These are phyloP conservation scores for Lasiosphaeriaceae sp. DNA, from an alignment of 495 filamentous ascomycete genomes.

Conservation along the genomic window DNA sequence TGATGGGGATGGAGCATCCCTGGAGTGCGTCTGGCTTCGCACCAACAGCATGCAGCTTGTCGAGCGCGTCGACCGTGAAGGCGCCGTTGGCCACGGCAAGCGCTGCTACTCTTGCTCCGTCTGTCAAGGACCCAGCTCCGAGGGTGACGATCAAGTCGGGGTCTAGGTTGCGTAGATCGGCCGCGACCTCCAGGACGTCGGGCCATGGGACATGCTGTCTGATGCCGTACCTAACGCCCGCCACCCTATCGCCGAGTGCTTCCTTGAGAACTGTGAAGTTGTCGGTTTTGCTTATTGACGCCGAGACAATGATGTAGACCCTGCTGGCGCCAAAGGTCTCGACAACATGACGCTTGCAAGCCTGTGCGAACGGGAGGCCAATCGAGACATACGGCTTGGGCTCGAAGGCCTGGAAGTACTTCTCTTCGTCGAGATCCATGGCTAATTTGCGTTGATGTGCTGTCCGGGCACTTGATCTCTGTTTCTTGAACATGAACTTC, in stretches of 20 bases:
- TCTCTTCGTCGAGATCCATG: conserved; percentile 9
- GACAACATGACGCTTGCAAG: conserved; percentile 46
- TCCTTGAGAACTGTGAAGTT: conserved; percentile 40
- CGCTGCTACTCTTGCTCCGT: conserved; percentile 57
- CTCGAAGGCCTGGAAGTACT: conserved; percentile 33
- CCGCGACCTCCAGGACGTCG: conserved; percentile 53
- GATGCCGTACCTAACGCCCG: conserved; percentile 54
- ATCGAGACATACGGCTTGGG: conserved; percentile 42
- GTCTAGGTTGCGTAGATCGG: conserved; percentile 42
- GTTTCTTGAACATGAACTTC: too few relatives aligned
- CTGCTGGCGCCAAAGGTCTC: conserved; percentile 49
- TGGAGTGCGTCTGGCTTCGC: conserved; percentile 14
- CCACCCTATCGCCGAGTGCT: conserved; percentile 46
- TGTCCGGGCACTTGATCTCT: too few relatives aligned
- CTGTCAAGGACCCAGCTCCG: conserved; percentile 58
- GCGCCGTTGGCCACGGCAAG: conserved; percentile 45
- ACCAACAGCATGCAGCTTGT: conserved; percentile 33
- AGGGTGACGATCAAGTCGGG: conserved; percentile 59
- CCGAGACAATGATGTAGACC: conserved; percentile 59
- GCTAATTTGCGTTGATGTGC: too few relatives aligned
- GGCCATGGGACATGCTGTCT: conserved; percentile 57
- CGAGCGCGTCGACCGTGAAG: conserved; percentile 38
- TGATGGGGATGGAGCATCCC: conserved; percentile 46
- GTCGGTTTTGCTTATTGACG: conserved; percentile 54
- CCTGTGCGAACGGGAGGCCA: conserved; percentile 49